Evolutionary conservation across 805 yeast genomes (phyloP).

Genomic region (Lipomyces oligophaga): DNA sequence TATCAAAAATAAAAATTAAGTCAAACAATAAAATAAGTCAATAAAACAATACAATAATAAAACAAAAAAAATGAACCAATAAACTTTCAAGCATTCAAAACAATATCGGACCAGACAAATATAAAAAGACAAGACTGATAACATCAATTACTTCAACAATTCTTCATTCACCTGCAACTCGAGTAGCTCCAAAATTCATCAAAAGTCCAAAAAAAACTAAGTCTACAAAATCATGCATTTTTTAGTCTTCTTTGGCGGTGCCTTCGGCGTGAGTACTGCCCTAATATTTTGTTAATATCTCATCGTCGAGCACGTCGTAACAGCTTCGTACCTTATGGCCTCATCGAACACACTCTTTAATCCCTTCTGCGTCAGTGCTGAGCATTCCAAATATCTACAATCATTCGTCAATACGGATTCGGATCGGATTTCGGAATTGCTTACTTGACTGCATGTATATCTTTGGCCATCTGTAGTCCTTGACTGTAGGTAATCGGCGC

Average conservation of each 20-base stretch:
- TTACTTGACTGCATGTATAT: conserved; percentile 67
- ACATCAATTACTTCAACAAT: neutral
- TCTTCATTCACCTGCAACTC: no score
- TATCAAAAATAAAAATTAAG: conserved; percentile 2
- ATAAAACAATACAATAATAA: conserved; percentile 22
- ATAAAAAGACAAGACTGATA: conserved; percentile 3
- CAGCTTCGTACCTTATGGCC: conserved; percentile 71
- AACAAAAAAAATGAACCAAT: conserved; percentile 9
- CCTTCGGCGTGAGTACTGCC: conserved; percentile 30
- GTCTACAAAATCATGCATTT: conserved; percentile 45
- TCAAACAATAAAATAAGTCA: conserved; percentile 23
- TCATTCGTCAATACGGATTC: no score
- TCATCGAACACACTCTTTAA: conserved; percentile 79
- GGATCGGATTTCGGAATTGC: no score
- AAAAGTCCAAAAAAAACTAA: neutral
- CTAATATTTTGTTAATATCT: conserved; percentile 1
- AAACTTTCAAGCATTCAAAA: neutral
- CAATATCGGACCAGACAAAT: neutral
- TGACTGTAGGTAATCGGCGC: conserved; percentile 61
- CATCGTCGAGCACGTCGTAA: no score
- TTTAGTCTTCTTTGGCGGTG: conserved; percentile 44
- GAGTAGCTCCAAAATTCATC: conserved; percentile 1
- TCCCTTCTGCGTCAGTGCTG: conserved; percentile 85
- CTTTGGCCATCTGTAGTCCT: conserved; percentile 64
- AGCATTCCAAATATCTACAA: conserved; percentile 58